Percentiles rank a stretch among this genome's conserved stretches.
These are phyloP conservation scores for Microbotryum intermedium DNA, from an alignment of 1,284 basidiomycete genomes.

Conservation along the genomic window DNA sequence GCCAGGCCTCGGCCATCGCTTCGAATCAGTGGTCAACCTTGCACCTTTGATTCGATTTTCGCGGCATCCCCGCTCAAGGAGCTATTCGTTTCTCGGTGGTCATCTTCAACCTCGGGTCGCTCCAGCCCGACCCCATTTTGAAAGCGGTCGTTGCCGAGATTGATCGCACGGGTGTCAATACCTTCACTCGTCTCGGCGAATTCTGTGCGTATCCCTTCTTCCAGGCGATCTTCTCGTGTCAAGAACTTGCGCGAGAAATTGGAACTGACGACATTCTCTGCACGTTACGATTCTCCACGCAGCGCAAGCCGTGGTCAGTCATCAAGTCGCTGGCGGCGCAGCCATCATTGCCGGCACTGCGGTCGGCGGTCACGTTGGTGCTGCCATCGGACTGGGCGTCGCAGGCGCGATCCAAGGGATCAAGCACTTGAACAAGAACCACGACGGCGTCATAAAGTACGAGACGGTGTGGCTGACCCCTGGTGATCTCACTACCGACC, in stretches of 20 bases:
- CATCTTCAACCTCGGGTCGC: background rate
- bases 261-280: too few relatives aligned
- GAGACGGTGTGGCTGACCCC: background rate
- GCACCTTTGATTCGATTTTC: background rate
- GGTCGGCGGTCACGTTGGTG: background rate
- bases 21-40: background rate
- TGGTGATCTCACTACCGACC: background rate
- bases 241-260: background rate
- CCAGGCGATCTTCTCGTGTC: background rate
- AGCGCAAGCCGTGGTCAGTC: background rate
- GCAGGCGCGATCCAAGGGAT: background rate
- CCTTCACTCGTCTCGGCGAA: background rate
- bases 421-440: background rate
- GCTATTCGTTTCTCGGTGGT: background rate
- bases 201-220: background rate
- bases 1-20: background rate
- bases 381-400: background rate
- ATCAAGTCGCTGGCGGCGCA: background rate
- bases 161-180: background rate
- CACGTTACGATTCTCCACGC: background rate
- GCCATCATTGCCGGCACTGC: background rate
- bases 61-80: background rate
- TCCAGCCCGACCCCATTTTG: background rate
- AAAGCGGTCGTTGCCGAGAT: background rate
- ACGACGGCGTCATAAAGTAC: background rate